Base-by-base conservation (phyloP, 2,329 filamentous ascomycete genomes). In the Aspergillus sp. region DNA sequence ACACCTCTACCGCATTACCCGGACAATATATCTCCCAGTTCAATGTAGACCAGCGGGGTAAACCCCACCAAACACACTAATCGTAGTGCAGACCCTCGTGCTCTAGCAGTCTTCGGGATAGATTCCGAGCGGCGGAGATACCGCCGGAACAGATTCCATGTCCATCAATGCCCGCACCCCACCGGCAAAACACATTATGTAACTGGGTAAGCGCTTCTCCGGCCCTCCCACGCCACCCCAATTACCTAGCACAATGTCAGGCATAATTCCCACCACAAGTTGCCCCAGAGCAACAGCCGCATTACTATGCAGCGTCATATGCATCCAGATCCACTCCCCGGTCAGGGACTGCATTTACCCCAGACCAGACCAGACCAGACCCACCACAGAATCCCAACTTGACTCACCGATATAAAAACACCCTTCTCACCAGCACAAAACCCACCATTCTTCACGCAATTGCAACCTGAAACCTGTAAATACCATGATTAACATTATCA, bases 401-500 rank as follows among this genome's bases (percentile, higher is more conserved):
- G 32, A 36, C 11, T 36, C 32, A 36, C 32, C 11, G 32, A 36
- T 36, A 36, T 36, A 36, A 27, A 11, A 25, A 8, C 19, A 10
- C 11, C 10, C 5, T 13, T 25, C 3, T 15, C 17, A 53, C 8
- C 30, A 0, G 27, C 27, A 39, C 30, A 39, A 32, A 32, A 8
- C 30, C 50, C 50, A 38, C 15, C 15, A 15, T 5, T n/a, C 17
- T 10, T 8, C 39, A 30, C 2, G 10, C 25, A 44, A 41, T 23
- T 23, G 6, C 10, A 7, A 6, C 15, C 27, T 3, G 1, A 32
- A 11, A n/a, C 19, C 7, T 3, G 27, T 36, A 23, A 25, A 27
- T 30, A 10, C n/a, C 21, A 17, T 36, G 32, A 5, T 36, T 10
- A 55, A 44, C 25, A 55, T 83, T 54, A 78, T 78, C 23, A 73